phyloP scores from a whole-genome alignment of 140 eudicot species.

The Bidens hawaiensis region DNA sequence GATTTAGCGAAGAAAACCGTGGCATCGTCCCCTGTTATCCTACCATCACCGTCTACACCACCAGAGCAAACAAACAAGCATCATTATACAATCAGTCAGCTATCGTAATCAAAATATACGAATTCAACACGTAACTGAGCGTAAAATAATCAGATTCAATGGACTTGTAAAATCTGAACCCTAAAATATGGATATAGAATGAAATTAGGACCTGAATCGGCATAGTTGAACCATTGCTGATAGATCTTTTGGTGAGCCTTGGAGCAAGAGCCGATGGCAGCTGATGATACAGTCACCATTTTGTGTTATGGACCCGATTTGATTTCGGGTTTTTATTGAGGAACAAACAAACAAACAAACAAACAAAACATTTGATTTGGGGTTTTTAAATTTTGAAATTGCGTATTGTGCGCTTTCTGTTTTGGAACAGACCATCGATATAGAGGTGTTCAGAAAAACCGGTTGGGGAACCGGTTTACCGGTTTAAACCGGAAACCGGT shows the following conservation, averaged over 20 bases:
- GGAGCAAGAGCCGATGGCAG: conserved; percentile 44
- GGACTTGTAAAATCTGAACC: background rate
- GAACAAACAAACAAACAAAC: background rate
- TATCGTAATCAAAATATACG: too few species aligned
- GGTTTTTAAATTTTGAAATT: conserved; percentile 24
- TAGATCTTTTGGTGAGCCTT: conserved; percentile 62
- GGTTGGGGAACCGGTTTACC: too few species aligned
- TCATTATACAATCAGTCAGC: background rate
- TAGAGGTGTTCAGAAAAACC: too few species aligned
- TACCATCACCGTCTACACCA: conserved; percentile 69
- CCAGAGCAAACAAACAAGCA: background rate
- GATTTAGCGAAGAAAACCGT: conserved; percentile 68
- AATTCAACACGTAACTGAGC: background rate
- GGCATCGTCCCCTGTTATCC: conserved; percentile 75
- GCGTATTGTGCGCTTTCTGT: conserved; percentile 26
- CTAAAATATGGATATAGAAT: background rate
- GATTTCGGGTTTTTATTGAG: background rate
- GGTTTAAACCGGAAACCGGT: too few species aligned
- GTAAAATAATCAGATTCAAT: background rate
- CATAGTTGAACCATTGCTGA: conserved; percentile 73
- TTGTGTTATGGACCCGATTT: background rate
- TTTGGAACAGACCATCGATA: too few species aligned
- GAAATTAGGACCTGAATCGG: conserved; percentile 63
- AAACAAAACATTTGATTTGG: too few species aligned
- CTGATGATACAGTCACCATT: conserved; percentile 67